Evolutionary conservation across 176 grass and related monocot genomes (phyloP).

Genomic region (Aegilops speltoides): DNA sequence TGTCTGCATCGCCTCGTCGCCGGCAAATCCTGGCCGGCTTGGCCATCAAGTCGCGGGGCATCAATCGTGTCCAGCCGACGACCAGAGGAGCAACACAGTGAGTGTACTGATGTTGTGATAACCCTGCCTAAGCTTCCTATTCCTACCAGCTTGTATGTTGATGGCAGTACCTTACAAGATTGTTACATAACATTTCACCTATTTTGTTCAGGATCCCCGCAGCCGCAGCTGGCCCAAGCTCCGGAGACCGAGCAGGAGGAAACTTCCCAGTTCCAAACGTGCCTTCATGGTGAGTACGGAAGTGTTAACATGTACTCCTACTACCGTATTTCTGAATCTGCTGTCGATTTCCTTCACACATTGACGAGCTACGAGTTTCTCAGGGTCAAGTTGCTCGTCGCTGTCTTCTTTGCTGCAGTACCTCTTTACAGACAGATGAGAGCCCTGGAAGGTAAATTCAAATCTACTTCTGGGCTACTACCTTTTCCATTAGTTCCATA

Average conservation of each 20-base stretch:
- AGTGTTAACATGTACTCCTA: not conserved
- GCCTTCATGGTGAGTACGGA: slow-evolving; percentile 41
- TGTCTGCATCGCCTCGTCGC: not conserved
- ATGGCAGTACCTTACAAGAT: not conserved
- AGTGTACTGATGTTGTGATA: not conserved
- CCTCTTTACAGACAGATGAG: slow-evolving; percentile 45
- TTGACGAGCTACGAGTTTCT: not conserved
- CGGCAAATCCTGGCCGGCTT: not conserved
- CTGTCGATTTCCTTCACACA: not conserved
- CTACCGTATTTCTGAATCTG: not conserved
- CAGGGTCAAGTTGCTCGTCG: slow-evolving; percentile 51
- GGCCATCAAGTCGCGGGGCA: slow-evolving; percentile 23
- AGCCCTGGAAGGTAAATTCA: slow-evolving; percentile 33
- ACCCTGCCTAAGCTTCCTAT: no score
- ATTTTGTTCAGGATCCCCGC: slow-evolving; percentile 25
- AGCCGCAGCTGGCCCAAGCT: not conserved
- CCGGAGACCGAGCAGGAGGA: slow-evolving; percentile 10
- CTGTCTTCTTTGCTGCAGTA: slow-evolving; percentile 35
- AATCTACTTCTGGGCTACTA: no score
- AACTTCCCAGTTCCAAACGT: slow-evolving; percentile 41
- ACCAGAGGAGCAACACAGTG: slow-evolving; percentile 20
- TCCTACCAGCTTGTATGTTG: not conserved
- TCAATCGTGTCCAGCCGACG: slow-evolving; percentile 2
- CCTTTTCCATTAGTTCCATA: no score
- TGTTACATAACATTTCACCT: not conserved